phyloP scores from a whole-genome alignment of 208 protist genomes.

The Angomonas ambiguus region DNA sequence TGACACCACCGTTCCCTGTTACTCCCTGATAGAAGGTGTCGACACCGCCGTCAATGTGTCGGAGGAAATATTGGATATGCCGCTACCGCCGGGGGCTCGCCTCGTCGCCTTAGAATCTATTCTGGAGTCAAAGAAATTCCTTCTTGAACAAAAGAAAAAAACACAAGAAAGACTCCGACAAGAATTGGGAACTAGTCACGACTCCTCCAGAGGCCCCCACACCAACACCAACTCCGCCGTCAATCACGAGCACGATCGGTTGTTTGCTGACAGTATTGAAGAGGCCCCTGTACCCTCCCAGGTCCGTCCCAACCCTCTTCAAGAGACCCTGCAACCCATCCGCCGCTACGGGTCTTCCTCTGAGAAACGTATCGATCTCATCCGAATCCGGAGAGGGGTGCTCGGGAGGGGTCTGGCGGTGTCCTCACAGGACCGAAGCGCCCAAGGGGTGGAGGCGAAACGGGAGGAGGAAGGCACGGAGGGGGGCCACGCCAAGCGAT shows the following conservation, averaged over 20 bases:
- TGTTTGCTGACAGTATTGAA: slow-evolving; percentile 4
- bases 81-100: slow-evolving; percentile 47
- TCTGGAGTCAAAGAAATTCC: slow-evolving; percentile 38
- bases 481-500: not conserved
- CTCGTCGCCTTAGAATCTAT: slow-evolving; percentile 59
- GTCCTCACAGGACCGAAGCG: slow-evolving; percentile 46
- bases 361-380: slow-evolving; percentile 57
- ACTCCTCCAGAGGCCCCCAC: not conserved
- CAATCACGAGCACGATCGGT: slow-evolving; percentile 2
- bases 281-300: not conserved
- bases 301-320: not conserved
- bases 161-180: not conserved
- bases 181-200: not conserved
- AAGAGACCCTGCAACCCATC: slow-evolving; percentile 13
- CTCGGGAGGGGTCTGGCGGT: slow-evolving; percentile 33
- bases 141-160: slow-evolving; percentile 2
- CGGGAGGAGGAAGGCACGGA: not conserved
- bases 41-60: slow-evolving; percentile 50
- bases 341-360: slow-evolving; percentile 37
- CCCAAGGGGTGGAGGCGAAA: slow-evolving; percentile 17
- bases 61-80: slow-evolving; percentile 42
- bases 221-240: slow-evolving; percentile 8
- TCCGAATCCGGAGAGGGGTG: slow-evolving; percentile 42
- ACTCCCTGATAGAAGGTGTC: slow-evolving; percentile 58
- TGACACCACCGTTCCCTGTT: slow-evolving; percentile 72